phyloP scores from a whole-genome alignment of 495 filamentous ascomycete genomes.

The Podospora fimiseda region DNA sequence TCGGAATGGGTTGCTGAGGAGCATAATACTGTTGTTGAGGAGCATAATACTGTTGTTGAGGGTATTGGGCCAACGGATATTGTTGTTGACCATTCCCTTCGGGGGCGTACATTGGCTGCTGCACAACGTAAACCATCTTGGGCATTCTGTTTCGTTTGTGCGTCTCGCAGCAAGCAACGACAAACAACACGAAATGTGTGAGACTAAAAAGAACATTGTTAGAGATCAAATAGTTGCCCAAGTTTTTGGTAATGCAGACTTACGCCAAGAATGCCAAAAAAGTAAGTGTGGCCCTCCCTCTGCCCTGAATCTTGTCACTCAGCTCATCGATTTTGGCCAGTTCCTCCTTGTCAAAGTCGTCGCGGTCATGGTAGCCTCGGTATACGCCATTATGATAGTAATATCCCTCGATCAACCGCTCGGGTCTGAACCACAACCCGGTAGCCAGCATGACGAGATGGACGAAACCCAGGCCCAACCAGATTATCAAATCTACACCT shows the following conservation, averaged over 20 bases:
- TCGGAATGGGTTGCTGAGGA: background rate
- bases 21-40: background rate
- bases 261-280: constrained; percentile 2
- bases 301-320: background rate
- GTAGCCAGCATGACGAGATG: background rate
- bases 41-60: background rate
- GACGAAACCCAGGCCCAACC: constrained; percentile 12
- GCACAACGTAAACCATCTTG: constrained; percentile 8
- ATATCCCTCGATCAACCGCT: background rate
- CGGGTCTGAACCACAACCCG: background rate
- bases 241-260: too few relatives aligned
- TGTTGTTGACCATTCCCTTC: background rate
- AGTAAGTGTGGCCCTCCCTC: background rate
- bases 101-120: constrained; percentile 4
- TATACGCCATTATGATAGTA: background rate
- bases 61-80: background rate
- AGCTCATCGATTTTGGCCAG: background rate
- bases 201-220: background rate
- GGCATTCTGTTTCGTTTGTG: constrained; percentile 12
- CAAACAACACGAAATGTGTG: constrained; percentile 13
- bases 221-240: too few relatives aligned
- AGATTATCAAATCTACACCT: constrained; percentile 18
- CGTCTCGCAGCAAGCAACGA: constrained; percentile 19
- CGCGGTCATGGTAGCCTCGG: background rate
- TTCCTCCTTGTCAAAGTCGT: background rate